Base-by-base conservation (phyloP, 805 yeast species). In the Alloascoidea africana region DNA sequence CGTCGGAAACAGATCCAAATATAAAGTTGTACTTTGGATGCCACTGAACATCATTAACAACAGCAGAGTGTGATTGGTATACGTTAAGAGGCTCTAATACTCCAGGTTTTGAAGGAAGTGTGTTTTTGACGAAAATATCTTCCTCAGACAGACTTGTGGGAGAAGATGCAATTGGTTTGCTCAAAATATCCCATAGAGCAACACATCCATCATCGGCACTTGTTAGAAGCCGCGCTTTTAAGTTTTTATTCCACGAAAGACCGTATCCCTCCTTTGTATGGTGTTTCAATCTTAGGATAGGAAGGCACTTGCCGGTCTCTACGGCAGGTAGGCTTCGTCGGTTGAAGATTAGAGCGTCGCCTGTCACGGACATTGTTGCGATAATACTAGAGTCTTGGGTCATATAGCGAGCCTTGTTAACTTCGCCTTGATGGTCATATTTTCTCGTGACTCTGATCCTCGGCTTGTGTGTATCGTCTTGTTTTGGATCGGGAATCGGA, bases 1-100 rank as follows among this genome's bases (percentile, higher is more conserved):
- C 86, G 52, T 82, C 93, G 18, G 84, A 63, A 3, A 70, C 86
- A 2, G 89, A 73, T 1, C 76, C 89, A 46, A 83, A 69, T 18
- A 80, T 39, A 18, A 60, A 48, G 39, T 60, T 54, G 27, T 57
- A 52, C 27, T 52, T 48, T 14, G 53, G 50, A 45, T 69, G 73
- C 73, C 79, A 73, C 1, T 80, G 61, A 17, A 83, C 59, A 45
- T 76, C 91, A 53, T 79, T 82, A 23, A 81, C 73, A 3, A 68
- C 68, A 1, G 76, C 70, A 3, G 58, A 45, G 51, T 78, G 85
- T 4, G 68, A 52, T 36, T 62, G 60, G 47, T 68, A 70, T 3
- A 59, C 56, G 40, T 59, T 63, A n/a, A 54, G 41, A 13, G 85
- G 85, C 3, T 64, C 53, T 18, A 44, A 39, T 3, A 43, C 27